Conservation (phyloP, 163 green algal species). For the Scenedesmus sp. region DNA sequence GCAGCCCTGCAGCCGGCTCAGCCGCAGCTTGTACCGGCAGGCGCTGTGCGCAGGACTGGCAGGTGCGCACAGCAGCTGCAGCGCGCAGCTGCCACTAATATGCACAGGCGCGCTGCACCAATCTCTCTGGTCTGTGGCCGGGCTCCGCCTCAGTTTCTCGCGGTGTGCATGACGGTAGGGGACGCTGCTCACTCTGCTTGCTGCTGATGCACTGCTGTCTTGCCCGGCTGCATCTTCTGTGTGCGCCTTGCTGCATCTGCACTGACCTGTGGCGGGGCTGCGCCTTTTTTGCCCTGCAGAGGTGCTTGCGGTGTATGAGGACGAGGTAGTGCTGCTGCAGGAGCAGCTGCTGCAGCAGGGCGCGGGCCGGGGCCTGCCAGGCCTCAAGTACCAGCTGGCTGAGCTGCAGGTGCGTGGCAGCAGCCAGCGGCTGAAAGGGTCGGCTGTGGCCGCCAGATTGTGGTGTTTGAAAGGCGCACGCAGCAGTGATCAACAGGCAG, state of each 20-base stretch:
- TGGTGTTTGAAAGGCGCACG: too few species aligned
- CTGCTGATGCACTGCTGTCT: not conserved
- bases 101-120: not conserved
- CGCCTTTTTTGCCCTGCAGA: conserved; percentile 59
- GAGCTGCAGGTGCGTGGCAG: conserved; percentile 69
- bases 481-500: too few species aligned
- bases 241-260: not conserved
- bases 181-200: not conserved
- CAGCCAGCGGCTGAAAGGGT: not conserved
- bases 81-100: not conserved
- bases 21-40: conserved; percentile 11
- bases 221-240: not conserved
- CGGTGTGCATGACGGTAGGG: too few species aligned
- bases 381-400: conserved; percentile 69
- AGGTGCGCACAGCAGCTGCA: conserved; percentile 49
- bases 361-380: conserved; percentile 58
- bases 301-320: conserved; percentile 84
- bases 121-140: not conserved
- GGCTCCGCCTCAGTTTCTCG: too few species aligned
- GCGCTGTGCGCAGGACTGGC: conserved; percentile 77
- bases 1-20: not conserved
- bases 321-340: conserved; percentile 77
- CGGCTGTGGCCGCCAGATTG: too few species aligned
- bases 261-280: not conserved
- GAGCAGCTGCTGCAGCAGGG: conserved; percentile 59